phyloP scores from a whole-genome alignment of 306 rosid genomes.

The Fagus sylvatica region DNA sequence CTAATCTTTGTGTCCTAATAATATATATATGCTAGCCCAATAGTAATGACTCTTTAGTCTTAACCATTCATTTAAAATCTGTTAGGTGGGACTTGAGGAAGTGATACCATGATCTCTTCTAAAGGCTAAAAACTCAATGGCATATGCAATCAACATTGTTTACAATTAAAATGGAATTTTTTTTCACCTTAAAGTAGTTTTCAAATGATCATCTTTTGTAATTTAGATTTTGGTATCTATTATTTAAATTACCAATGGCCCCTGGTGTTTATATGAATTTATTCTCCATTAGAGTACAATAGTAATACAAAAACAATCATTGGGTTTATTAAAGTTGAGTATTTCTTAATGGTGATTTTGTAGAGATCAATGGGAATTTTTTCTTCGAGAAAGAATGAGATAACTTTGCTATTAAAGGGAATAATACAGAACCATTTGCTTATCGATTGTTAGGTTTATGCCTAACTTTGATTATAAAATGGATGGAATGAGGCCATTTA shows the following conservation, averaged over 20 bases:
- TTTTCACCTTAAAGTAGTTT: conserved; percentile 14
- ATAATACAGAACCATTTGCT: conserved; percentile 39
- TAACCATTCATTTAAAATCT: background rate
- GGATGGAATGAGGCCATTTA: conserved; percentile 29
- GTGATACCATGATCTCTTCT: conserved; percentile 7
- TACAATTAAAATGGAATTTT: conserved; percentile 23
- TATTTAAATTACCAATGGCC: conserved; percentile 11
- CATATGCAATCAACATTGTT: conserved; percentile 5
- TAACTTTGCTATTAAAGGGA: conserved; percentile 23
- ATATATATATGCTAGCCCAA: background rate
- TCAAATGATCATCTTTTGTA: conserved; percentile 21
- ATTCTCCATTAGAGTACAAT: conserved; percentile 45
- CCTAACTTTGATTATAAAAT: conserved; percentile 43
- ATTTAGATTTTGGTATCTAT: conserved; percentile 21
- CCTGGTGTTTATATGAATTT: conserved; percentile 29
- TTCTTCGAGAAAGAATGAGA: conserved; percentile 17
- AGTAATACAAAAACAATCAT: conserved; percentile 26
- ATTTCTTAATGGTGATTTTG: conserved; percentile 1
- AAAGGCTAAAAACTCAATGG: conserved; percentile 1
- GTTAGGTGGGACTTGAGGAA: background rate
- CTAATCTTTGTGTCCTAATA: too few species aligned
- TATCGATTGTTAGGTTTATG: conserved; percentile 43
- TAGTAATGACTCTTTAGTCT: background rate
- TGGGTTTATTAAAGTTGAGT: conserved; percentile 23
- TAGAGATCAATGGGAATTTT: conserved; percentile 16